A percentile compares a stretch with the other conserved stretches of the same genome.
These are phyloP conservation scores for Fusarium sp. DNA, from an alignment of 2,329 filamentous ascomycete genomes.

Conservation along the genomic window DNA sequence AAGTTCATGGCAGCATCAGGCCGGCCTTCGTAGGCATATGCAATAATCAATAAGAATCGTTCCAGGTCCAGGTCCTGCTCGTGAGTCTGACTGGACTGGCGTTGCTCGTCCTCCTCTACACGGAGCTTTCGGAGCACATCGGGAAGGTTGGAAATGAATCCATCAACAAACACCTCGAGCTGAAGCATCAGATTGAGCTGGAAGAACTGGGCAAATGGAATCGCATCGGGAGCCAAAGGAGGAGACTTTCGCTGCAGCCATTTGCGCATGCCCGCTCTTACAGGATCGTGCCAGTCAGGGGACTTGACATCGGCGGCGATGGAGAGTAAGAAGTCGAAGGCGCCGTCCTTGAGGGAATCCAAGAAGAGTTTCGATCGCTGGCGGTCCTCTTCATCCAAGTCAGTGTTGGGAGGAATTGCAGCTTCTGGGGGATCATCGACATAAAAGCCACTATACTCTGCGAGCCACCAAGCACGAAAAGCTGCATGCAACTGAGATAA, in stretches of 20 bases:
- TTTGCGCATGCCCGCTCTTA: conserved; percentile 80
- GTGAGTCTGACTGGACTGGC: conserved; percentile 70
- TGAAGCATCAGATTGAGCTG: conserved; percentile 78
- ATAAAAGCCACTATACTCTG: conserved; percentile 92
- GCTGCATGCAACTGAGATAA: conserved; percentile 81
- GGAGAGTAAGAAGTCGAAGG: conserved; percentile 89
- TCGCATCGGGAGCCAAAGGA: conserved; percentile 71
- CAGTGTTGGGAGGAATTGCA: conserved; percentile 64
- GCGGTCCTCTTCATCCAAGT: conserved; percentile 74
- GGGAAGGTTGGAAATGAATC: conserved; percentile 94
- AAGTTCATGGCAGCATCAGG: conserved; percentile 87
- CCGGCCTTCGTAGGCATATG: conserved; percentile 88
- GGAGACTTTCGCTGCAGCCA: conserved; percentile 85
- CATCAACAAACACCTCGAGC: conserved; percentile 87
- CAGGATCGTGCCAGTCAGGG: conserved; percentile 87
- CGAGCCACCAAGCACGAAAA: conserved; percentile 84
- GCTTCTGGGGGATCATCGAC: conserved; percentile 73
- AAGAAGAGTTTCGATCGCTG: conserved; percentile 77
- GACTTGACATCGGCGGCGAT: conserved; percentile 83
- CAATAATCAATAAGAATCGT: conserved; percentile 89
- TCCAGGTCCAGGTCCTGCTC: conserved; percentile 81
- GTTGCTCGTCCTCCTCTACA: conserved; percentile 88
- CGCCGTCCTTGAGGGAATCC: conserved; percentile 83
- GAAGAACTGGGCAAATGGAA: conserved; percentile 76
- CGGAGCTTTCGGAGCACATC: conserved; percentile 88